phyloP scores from a whole-genome alignment of 2,329 filamentous ascomycete species.

The Hypomyces rosellus region DNA sequence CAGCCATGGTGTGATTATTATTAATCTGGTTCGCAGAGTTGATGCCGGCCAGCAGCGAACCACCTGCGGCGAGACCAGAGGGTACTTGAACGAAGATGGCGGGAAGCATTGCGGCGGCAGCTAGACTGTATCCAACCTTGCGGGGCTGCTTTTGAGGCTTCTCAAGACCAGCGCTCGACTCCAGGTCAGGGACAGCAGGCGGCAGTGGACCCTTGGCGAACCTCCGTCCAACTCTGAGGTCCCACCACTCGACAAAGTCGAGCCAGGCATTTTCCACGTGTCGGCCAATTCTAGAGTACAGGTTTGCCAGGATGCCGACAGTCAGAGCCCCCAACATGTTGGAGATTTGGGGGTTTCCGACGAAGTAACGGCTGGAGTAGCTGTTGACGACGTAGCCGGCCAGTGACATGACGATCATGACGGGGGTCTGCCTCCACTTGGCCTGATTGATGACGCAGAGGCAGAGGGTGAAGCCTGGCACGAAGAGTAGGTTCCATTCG shows the following conservation, averaged over 20 bases:
- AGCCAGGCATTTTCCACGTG: constrained; percentile 50
- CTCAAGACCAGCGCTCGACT: constrained; percentile 23
- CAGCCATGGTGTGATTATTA: constrained; percentile 19
- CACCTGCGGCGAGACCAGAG: constrained; percentile 54
- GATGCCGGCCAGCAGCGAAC: constrained; percentile 53
- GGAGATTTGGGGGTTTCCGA: constrained; percentile 65
- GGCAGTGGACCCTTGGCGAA: constrained; percentile 23
- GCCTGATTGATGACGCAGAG: constrained; percentile 76
- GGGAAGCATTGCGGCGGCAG: constrained; percentile 77
- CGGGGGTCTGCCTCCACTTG: constrained; percentile 69
- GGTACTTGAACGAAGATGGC: constrained; percentile 73
- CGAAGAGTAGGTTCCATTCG: constrained; percentile 60
- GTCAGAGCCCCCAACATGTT: constrained; percentile 72
- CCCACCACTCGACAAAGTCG: constrained; percentile 44
- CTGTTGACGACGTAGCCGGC: constrained; percentile 71
- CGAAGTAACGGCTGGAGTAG: constrained; percentile 61
- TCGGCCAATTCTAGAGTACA: constrained; percentile 65
- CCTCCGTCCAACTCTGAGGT: constrained; percentile 35
- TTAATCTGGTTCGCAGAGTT: constrained; percentile 50
- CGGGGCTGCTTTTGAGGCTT: constrained; percentile 28
- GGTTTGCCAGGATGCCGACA: constrained; percentile 70
- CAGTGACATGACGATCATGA: constrained; percentile 69
- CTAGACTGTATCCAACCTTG: constrained; percentile 64
- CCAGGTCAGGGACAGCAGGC: constrained; percentile 27
- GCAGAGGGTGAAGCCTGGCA: constrained; percentile 66